These are phyloP conservation scores for Irpex sp. DNA, from an alignment of 1,284 basidiomycete species.

Conservation along the genomic window DNA sequence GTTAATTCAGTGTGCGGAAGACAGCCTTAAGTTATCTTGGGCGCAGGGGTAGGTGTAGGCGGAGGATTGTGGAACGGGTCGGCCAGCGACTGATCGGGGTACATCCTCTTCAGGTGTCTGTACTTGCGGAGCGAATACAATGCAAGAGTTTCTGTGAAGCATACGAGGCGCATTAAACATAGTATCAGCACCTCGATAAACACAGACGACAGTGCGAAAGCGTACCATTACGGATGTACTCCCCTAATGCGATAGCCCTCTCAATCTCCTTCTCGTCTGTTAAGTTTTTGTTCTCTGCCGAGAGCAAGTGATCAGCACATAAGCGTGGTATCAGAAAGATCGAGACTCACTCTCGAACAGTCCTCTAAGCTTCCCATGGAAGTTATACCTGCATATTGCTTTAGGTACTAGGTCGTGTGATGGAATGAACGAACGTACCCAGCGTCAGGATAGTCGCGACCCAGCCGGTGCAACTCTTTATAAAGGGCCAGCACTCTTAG, in stretches of 20 bases:
- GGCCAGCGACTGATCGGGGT: constrained; percentile 35
- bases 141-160: constrained; percentile 72
- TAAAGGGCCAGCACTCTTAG: constrained; percentile 66
- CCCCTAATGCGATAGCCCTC: constrained; percentile 73
- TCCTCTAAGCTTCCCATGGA: constrained; percentile 63
- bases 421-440: constrained; percentile 44
- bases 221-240: constrained; percentile 88
- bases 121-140: constrained; percentile 87
- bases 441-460: constrained; percentile 75
- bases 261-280: constrained; percentile 74
- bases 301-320: not conserved
- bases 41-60: not conserved
- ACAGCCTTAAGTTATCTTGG: not conserved
- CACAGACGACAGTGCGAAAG: not conserved
- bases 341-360: constrained; percentile 61
- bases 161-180: not conserved
- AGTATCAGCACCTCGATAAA: not conserved
- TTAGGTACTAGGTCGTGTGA: constrained; percentile 25
- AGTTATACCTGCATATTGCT: constrained; percentile 51
- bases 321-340: constrained; percentile 16
- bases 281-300: constrained; percentile 67
- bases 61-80: constrained; percentile 9
- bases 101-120: constrained; percentile 75
- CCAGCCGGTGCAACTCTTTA: constrained; percentile 75
- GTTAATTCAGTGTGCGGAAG: no score